phyloP scores from a whole-genome alignment of 2,329 filamentous ascomycete genomes.

The Ceratocystis papillata region DNA sequence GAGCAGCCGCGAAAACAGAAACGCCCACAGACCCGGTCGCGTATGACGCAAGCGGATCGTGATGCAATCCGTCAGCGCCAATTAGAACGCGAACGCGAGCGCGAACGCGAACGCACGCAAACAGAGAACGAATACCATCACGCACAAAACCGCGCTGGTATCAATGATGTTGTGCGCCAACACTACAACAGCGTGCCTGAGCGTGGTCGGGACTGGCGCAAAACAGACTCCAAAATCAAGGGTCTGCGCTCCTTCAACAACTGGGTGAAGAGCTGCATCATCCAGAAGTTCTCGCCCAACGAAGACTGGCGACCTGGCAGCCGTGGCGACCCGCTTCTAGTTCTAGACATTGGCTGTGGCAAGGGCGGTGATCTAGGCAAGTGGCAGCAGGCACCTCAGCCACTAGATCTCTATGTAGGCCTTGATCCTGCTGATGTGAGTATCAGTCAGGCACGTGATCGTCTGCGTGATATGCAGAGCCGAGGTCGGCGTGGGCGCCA shows the following conservation, averaged over 20 bases:
- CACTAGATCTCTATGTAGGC: constrained; percentile 86
- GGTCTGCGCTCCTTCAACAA: constrained; percentile 93
- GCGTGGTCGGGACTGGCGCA: constrained; percentile 85
- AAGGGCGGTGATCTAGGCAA: constrained; percentile 94
- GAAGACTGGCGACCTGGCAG: constrained; percentile 59
- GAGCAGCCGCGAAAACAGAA: constrained; percentile 54
- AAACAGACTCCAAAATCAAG: constrained; percentile 89
- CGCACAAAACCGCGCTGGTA: constrained; percentile 33
- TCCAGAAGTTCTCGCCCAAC: constrained; percentile 86
- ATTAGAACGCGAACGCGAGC: constrained; percentile 40
- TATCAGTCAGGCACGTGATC: constrained; percentile 78
- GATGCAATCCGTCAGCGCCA: constrained; percentile 56
- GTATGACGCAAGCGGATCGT: constrained; percentile 56
- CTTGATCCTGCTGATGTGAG: constrained; percentile 87
- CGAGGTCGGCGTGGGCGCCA: constrained; percentile 49
- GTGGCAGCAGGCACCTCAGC: constrained; percentile 88
- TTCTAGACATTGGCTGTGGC: constrained; percentile 90
- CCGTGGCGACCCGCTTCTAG: constrained; percentile 51
- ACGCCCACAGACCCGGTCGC: constrained; percentile 54
- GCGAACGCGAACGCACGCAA: constrained; percentile 33
- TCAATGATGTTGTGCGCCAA: constrained; percentile 75
- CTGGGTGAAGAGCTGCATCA: constrained; percentile 95
- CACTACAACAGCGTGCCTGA: constrained; percentile 96
- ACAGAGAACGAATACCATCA: neutral
- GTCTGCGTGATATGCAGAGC: constrained; percentile 62